These are phyloP conservation scores for Ophiorrhiza pumila DNA, from an alignment of 257 asterid species.

Conservation along the genomic window DNA sequence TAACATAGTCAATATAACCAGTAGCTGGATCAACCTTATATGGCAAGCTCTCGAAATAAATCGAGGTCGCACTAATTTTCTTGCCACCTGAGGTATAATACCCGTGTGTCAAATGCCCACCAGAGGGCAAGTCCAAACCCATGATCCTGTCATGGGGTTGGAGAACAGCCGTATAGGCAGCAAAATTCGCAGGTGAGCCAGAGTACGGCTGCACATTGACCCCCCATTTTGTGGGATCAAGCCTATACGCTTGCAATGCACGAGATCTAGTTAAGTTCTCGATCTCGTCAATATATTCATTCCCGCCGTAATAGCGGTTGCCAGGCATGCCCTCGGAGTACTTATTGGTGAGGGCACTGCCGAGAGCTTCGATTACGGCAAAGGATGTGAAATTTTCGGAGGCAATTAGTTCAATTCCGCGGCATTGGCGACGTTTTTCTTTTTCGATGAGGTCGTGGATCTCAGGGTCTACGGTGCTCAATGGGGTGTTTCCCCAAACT, in stretches of 20 bases:
- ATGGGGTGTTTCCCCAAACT: conserved; percentile 41
- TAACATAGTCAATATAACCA: conserved; percentile 40
- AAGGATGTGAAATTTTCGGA: conserved; percentile 54
- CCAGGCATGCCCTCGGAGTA: conserved; percentile 54
- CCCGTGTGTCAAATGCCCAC: conserved; percentile 48
- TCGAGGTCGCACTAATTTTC: conserved; percentile 42
- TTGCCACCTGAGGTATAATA: conserved; percentile 43
- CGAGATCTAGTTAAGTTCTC: conserved; percentile 42
- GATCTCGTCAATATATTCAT: conserved; percentile 41
- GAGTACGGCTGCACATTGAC: conserved; percentile 51
- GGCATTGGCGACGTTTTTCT: conserved; percentile 46
- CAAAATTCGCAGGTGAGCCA: conserved; percentile 43
- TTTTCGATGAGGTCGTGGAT: conserved; percentile 46
- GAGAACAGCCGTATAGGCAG: conserved; percentile 43
- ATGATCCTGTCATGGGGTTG: conserved; percentile 46
- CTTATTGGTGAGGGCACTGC: conserved; percentile 39
- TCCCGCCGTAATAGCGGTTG: conserved; percentile 46
- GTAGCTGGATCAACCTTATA: conserved; percentile 35
- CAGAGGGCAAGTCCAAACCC: conserved; percentile 48
- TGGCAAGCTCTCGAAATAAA: conserved; percentile 45
- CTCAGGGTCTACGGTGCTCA: conserved; percentile 40
- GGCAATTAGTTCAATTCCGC: conserved; percentile 49
- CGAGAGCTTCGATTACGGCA: conserved; percentile 47
- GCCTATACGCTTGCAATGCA: conserved; percentile 39
- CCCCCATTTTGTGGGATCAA: conserved; percentile 49